phyloP scores from a whole-genome alignment of 164 flowering plant genomes.

The Chimonanthus salicifolius region DNA sequence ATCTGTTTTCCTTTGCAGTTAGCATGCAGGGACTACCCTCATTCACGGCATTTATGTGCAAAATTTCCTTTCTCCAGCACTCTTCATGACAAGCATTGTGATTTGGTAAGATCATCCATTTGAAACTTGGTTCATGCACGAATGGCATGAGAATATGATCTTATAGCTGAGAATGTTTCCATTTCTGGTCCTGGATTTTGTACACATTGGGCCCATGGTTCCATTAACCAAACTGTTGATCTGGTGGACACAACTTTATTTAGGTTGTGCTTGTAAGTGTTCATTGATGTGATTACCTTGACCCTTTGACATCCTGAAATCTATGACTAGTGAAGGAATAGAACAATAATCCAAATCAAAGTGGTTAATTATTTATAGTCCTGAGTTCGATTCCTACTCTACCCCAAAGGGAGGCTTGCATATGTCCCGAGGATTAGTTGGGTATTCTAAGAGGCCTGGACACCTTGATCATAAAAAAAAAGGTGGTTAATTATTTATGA shows the following conservation, averaged over 20 bases:
- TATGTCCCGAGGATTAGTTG: no score
- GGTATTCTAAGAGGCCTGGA: no score
- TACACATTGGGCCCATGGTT: neutral
- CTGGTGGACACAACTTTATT: neutral
- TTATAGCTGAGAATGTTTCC: neutral
- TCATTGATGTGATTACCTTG: neutral
- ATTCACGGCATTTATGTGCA: conserved; percentile 71
- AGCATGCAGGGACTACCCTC: conserved; percentile 94
- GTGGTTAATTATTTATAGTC: neutral
- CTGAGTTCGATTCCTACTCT: no score
- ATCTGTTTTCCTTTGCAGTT: conserved; percentile 37
- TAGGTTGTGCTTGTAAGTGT: neutral
- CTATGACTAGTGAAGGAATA: neutral
- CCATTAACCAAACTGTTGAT: no score
- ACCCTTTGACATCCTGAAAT: neutral
- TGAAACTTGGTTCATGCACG: neutral
- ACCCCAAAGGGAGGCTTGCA: no score
- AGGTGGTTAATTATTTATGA: no score
- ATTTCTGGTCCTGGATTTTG: neutral
- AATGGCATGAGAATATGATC: neutral
- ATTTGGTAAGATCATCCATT: conserved; percentile 35
- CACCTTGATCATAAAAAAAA: no score
- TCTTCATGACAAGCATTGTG: conserved; percentile 57
- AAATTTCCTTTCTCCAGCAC: conserved; percentile 54
- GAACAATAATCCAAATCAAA: neutral